Base-by-base conservation (phyloP, 352 stramenopile species). In the Phytophthora hibernalis region DNA sequence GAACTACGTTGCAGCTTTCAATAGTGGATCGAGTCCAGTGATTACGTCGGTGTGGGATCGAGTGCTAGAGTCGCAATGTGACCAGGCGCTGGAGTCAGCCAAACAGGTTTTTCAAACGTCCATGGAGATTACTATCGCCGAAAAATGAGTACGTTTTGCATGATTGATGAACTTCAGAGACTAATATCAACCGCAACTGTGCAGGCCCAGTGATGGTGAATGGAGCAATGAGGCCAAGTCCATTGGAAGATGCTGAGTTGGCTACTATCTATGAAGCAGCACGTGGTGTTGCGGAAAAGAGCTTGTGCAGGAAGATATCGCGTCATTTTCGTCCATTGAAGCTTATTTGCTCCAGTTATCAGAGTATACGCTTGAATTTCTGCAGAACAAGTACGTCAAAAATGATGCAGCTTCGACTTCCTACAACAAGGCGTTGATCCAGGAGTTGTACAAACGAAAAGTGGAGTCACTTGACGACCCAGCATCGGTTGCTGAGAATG, bases 1-100 rank as follows among this genome's bases (percentile, higher is more conserved):
- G 43, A 87, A 82, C 49, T 92, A 92, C 26, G 74, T 92, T 1
- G 65, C 64, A 13, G 83, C 84, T 21, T 85, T 95, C 48, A 95
- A 93, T 56, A 80, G 68, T 21, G 86, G 85, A 49, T 69, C 77
- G 2, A 86, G 79, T 28, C 89, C 90, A 0, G 86, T 92, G 15
- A 97, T 97, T 37, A 75, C 85, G 3, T 93, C 74, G 9, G 87
- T 89, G 3, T 97, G 89, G 85, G 85, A 93, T 15, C 86, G 85
- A 50, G 88, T 97, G 8, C 55, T 93, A 4, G 77, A 94, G 60
- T 77, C 69, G 13, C 84, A 93, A 52, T 93, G 77, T 26, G 76
- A 85, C 10, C 68, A 89, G 51, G 85, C 84, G 2, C 63, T 92
- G 9, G 83, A 93, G 5, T 59, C 47, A 3, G 85, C 82, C 3